Conservation (phyloP, 2,329 filamentous ascomycete species). For the Nectriaceae sp. region DNA sequence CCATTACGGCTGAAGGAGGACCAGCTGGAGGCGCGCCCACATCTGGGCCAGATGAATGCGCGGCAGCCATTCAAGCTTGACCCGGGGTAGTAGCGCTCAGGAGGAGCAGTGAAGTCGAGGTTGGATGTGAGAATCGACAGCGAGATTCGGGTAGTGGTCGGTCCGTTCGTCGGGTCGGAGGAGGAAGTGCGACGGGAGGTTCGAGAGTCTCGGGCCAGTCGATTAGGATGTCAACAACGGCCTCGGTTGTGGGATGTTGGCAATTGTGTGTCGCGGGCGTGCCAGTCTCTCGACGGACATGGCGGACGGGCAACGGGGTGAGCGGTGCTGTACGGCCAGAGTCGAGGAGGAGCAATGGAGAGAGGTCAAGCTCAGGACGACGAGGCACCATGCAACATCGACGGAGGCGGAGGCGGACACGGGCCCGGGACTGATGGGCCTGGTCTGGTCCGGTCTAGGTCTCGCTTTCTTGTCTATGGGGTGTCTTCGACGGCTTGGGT, state of each 20-base stretch:
- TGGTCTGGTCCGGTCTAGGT: too few species aligned
- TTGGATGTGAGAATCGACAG: slow-evolving; percentile 3
- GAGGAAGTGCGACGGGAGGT: slow-evolving; percentile 8
- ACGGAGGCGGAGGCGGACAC: neutral
- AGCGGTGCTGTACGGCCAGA: slow-evolving; percentile 1
- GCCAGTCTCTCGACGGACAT: slow-evolving; percentile 28
- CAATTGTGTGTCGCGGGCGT: slow-evolving; percentile 26
- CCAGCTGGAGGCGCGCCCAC: slow-evolving; percentile 16
- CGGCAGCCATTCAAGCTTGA: slow-evolving; percentile 23
- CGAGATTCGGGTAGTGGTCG: slow-evolving; percentile 8
- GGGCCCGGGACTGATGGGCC: neutral
- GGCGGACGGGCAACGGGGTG: slow-evolving; percentile 19
- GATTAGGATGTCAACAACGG: slow-evolving; percentile 19
- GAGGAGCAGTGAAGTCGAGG: slow-evolving; percentile 5
- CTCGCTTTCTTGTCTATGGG: neutral
- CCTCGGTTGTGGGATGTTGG: slow-evolving; percentile 22
- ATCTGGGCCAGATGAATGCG: slow-evolving; percentile 26
- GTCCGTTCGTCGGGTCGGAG: slow-evolving; percentile 8
- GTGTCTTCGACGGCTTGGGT: neutral
- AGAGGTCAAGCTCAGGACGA: slow-evolving; percentile 8
- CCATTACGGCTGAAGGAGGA: slow-evolving; percentile 18
- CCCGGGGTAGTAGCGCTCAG: slow-evolving; percentile 5
- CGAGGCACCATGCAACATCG: neutral
- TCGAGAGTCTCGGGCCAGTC: slow-evolving; percentile 9
- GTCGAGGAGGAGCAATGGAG: slow-evolving; percentile 12